Percentiles rank a stretch among this genome's conserved stretches.
These are phyloP conservation scores for Cyclotella choctawhatcheeana DNA, from an alignment of 108 stramenopile species.

Conservation along the genomic window DNA sequence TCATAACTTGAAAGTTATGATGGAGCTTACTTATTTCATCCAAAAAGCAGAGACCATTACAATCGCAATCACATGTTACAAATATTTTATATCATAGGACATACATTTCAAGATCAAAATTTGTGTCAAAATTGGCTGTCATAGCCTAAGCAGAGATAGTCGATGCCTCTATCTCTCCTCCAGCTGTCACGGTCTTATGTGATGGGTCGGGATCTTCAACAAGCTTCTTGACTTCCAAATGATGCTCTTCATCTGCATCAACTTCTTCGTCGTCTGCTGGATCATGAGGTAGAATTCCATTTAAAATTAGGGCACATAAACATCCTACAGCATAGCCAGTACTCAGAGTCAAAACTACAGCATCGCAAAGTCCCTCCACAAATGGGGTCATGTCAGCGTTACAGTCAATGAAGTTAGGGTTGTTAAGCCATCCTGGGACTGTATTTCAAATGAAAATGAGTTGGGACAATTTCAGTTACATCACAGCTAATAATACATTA, in stretches of 20 bases:
- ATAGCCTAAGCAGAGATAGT: no score
- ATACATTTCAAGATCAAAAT: no score
- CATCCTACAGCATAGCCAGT: not conserved
- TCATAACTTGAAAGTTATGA: conserved; percentile 3
- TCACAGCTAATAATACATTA: no score
- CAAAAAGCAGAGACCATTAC: no score
- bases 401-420: not conserved
- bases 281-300: not conserved
- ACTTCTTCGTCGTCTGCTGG: not conserved
- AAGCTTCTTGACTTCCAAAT: not conserved
- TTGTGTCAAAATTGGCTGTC: no score
- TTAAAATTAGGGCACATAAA: not conserved
- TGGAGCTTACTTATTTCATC: not conserved
- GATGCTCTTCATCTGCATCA: not conserved
- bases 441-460: no score
- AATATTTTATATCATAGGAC: no score
- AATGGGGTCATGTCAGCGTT: not conserved
- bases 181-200: no score
- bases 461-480: no score
- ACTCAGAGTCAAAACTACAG: not conserved
- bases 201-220: no score
- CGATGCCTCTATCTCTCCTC: no score
- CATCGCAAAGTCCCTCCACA: not conserved
- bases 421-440: not conserved
- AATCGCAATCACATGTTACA: no score